phyloP scores from a whole-genome alignment of 345 rosid species.

The Eucalyptus tenuipes region DNA sequence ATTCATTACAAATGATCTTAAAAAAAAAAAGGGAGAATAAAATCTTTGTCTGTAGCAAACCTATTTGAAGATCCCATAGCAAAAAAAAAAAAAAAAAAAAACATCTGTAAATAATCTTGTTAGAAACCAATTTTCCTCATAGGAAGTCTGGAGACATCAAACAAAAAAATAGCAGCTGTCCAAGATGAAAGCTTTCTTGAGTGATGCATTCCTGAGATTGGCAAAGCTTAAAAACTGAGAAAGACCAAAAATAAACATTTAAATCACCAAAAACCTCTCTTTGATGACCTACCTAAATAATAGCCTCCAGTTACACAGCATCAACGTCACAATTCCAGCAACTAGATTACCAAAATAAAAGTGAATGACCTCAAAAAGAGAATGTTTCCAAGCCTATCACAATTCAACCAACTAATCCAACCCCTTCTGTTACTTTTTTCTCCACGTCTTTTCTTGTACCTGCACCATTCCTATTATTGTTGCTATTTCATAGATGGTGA shows the following conservation, averaged over 20 bases:
- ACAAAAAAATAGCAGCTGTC: background rate
- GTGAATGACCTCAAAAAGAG: background rate
- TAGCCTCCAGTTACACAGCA: background rate
- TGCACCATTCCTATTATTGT: background rate
- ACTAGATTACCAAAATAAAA: background rate
- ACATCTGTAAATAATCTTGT: background rate
- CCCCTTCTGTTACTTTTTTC: background rate
- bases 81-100: background rate
- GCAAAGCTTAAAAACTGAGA: background rate
- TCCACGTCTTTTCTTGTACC: background rate
- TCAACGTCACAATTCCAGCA: background rate
- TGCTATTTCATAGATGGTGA: background rate
- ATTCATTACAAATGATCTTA: background rate
- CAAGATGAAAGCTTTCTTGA: background rate
- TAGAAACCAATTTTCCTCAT: background rate
- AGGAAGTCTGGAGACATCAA: background rate
- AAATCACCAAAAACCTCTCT: background rate
- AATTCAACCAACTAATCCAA: background rate
- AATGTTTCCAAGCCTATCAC: background rate
- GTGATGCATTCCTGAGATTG: background rate
- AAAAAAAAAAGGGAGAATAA: background rate
- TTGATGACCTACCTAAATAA: background rate
- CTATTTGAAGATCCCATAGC: background rate
- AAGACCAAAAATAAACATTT: background rate
- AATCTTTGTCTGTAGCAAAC: background rate